phyloP scores from a whole-genome alignment of 768 basidiomycete species.

The Panus rudis region DNA sequence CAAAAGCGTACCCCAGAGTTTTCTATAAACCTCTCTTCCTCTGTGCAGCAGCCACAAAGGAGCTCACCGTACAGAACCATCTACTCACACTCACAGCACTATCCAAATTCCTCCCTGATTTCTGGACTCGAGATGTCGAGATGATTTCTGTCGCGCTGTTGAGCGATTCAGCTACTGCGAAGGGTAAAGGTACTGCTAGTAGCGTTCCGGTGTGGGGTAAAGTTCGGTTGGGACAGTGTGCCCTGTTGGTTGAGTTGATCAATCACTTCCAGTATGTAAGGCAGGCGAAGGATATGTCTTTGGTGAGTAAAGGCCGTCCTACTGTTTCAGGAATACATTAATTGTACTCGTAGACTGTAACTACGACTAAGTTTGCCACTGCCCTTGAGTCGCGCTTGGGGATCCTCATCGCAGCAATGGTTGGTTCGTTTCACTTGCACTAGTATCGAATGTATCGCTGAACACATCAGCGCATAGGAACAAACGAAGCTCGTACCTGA shows the following conservation, averaged over 20 bases:
- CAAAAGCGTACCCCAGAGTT: conserved; percentile 46
- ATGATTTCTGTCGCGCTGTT: conserved; percentile 69
- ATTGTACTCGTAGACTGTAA: conserved; percentile 4
- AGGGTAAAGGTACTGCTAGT: conserved; percentile 7
- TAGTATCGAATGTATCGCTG: background rate
- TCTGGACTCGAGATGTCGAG: conserved; percentile 64
- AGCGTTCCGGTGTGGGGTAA: conserved; percentile 32
- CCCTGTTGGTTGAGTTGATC: conserved; percentile 57
- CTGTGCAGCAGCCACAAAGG: conserved; percentile 60
- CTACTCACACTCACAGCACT: conserved; percentile 47
- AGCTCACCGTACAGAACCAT: conserved; percentile 50
- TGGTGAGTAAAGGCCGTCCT: conserved; percentile 21
- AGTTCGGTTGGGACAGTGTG: conserved; percentile 54
- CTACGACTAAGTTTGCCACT: conserved; percentile 33
- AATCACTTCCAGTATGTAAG: conserved; percentile 39
- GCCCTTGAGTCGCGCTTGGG: conserved; percentile 52
- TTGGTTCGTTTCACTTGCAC: conserved; percentile 18
- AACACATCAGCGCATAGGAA: conserved; percentile 41
- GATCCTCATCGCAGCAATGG: conserved; percentile 52
- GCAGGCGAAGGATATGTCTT: conserved; percentile 33
- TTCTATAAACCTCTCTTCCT: conserved; percentile 71
- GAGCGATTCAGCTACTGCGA: conserved; percentile 34
- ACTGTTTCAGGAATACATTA: background rate
- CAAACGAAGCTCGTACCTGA: conserved; percentile 39
- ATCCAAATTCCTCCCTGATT: conserved; percentile 48